Percentiles rank a stretch among this genome's conserved stretches.
Conservation (phyloP, 2,329 filamentous ascomycete genomes). For the Berkeleyomyces basicola region DNA sequence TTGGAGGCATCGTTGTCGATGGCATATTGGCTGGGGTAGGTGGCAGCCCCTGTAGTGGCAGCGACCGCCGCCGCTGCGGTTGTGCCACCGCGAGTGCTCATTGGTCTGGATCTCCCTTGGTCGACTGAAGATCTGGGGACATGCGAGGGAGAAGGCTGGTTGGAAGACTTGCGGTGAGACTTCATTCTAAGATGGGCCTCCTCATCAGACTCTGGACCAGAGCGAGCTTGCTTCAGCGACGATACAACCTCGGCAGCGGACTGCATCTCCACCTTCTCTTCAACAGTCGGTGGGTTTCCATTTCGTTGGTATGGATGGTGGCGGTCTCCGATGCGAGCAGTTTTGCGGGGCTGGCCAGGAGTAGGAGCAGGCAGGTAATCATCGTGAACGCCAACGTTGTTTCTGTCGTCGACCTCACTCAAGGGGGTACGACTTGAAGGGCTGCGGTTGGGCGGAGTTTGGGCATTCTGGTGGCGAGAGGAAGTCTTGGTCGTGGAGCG, state of each 20-base stretch:
- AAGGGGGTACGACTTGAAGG: constrained; percentile 65
- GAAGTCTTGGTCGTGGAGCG: constrained; percentile 44
- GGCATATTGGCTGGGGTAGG: constrained; percentile 32
- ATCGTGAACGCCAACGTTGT: constrained; percentile 53
- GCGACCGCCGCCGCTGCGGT: constrained; percentile 29
- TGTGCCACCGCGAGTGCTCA: constrained; percentile 43
- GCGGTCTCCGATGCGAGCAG: constrained; percentile 51
- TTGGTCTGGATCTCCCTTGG: constrained; percentile 32
- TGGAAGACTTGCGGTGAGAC: constrained; percentile 45
- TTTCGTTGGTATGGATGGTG: constrained; percentile 56
- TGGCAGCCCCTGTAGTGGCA: constrained; percentile 33
- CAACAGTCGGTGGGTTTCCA: constrained; percentile 26
- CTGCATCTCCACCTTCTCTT: constrained; percentile 33
- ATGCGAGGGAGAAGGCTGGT: constrained; percentile 11
- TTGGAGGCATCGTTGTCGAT: constrained; percentile 53
- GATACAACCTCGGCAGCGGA: constrained; percentile 44
- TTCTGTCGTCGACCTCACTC: constrained; percentile 80
- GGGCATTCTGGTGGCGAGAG: constrained; percentile 48
- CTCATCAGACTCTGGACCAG: constrained; percentile 47
- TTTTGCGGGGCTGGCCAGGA: constrained; percentile 87
- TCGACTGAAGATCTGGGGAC: constrained; percentile 3
- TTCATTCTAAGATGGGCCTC: constrained; percentile 64
- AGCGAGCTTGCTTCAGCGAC: constrained; percentile 43
- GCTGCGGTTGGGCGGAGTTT: constrained; percentile 70
- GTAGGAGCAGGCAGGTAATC: constrained; percentile 91